Base-by-base conservation (phyloP, 2,329 filamentous ascomycete genomes). In the Cyphellophora attinorum region DNA sequence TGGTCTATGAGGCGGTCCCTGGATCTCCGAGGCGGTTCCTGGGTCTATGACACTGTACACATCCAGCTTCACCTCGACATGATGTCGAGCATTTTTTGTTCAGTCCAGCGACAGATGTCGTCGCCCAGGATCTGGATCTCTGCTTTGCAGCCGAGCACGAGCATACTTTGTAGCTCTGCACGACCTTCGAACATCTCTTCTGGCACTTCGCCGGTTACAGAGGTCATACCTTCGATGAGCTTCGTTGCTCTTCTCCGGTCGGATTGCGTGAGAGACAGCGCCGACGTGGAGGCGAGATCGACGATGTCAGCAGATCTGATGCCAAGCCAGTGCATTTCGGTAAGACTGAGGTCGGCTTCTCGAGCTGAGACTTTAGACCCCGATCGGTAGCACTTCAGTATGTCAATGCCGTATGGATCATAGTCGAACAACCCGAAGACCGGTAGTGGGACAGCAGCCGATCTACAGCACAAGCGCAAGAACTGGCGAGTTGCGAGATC, bases 331-430 rank as follows among this genome's bases (percentile, higher is more conserved):
- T 58, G 55, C 6, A 78, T 53, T 12, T 55, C 51, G 2, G 68
- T 64, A 5, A 72, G 53, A 19, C 55, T 60, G n/a, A 65, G 53
- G 16, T 54, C 53, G 37, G 65, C 68, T 45, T 79, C 71, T 41
- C 74, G 70, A 5, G 66, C 59, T 17, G 75, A 63, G 6, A 64
- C 62, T 35, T 61, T 57, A 2, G 76, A 79, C 15, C 76, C 74
- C 47, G 76, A 64, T 45, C 74, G 76, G 60, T 79, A 80, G 5
- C 68, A 76, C 11, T 70, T 72, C 51, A 77, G 59, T 33, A 80
- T 79, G 8, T 65, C 65, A 39, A 80, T 61, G 2, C 76, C 76
- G 46, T 80, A 73, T 1, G 75, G 75, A 47, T 80, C 76, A 32
- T 64, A 65, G 43, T 80, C 76, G 14, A 74, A 64, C 2, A 80